Evolutionary conservation across 2,329 filamentous ascomycete genomes (phyloP).

Genomic region (Xylaria sp.): DNA sequence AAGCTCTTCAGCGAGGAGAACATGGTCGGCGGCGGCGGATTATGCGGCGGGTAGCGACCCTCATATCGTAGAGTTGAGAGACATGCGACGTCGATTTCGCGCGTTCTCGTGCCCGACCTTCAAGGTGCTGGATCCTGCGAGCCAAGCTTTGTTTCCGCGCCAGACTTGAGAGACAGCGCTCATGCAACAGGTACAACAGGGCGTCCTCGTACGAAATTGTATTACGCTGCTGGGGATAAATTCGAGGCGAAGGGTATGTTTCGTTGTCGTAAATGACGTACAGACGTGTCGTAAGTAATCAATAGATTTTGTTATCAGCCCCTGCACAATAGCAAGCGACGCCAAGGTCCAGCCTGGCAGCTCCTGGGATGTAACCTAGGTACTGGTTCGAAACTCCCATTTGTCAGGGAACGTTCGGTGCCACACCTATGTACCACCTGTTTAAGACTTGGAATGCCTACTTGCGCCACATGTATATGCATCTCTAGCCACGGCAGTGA

Average conservation of each 20-base stretch:
- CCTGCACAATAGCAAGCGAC: slow-evolving; percentile 7
- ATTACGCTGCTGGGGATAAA: too few species aligned
- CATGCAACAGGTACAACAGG: too few species aligned
- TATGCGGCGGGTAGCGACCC: slow-evolving; percentile 24
- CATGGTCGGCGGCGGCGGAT: slow-evolving; percentile 58
- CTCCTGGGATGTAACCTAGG: too few species aligned
- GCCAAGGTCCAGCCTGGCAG: background rate
- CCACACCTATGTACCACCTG: too few species aligned
- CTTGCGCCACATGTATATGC: too few species aligned
- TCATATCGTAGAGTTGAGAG: slow-evolving; percentile 33
- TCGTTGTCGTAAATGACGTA: slow-evolving; percentile 16
- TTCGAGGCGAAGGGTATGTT: too few species aligned
- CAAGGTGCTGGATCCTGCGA: slow-evolving; percentile 1
- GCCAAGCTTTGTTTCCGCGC: slow-evolving; percentile 5
- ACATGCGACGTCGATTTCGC: slow-evolving; percentile 19
- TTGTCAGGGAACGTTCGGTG: too few species aligned
- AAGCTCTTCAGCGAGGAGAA: slow-evolving; percentile 95
- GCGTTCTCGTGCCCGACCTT: slow-evolving; percentile 6
- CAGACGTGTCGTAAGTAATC: slow-evolving; percentile 6
- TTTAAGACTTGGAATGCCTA: too few species aligned
- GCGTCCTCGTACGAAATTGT: too few species aligned
- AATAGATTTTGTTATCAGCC: slow-evolving; percentile 4
- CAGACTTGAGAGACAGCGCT: too few species aligned
- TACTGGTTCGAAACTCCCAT: too few species aligned
- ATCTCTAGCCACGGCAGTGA: too few species aligned